Base-by-base conservation (phyloP, 1,284 basidiomycete species). In the Puccinia hordei region DNA sequence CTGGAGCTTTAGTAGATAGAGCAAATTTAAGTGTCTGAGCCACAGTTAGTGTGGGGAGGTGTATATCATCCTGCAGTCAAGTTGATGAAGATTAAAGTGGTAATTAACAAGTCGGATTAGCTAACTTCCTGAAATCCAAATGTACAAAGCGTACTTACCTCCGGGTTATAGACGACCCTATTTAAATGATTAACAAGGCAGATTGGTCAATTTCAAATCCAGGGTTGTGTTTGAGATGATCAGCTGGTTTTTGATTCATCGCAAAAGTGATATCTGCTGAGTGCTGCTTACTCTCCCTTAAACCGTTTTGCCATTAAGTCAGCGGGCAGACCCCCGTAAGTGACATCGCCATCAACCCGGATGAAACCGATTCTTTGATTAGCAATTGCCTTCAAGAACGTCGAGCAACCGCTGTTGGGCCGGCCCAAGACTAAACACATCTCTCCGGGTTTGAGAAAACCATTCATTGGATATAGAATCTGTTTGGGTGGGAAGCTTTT, bases 371-470 rank as follows among this genome's bases (percentile, higher is more conserved):
- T 83, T 17, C 86, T 84, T 69, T 86, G 82, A 76, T 85, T 85
- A 46, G 85, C 83, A 61, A 87, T 84, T 27, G 84, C 84, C 80
- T 86, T 86, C 77, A 87, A 83, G 81, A 87, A 84, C 0, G 86
- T 86, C n/a, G 85, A 84, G 81, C 86, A 85, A 2, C 83, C 83
- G 63, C 91, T 89, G 82, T 69, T 85, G 0, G 88, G 88, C 63
- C 88, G 86, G 63, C 88, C 88, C 46, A 89, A 85, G 49, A 89
- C 88, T 33, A 89, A 83, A 81, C 87, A 87, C 88, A 89, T 89
- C 84, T 89, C 88, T 82, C 88, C 90, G 0, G 90, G 90, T 83
- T 91, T 91, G 55, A 94, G 87, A 27, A 91, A 87, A 81, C 93
- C 93, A 13, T 91, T 91, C 78, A 90, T 91, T 81, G 91, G 91